A percentile compares a stretch with the other conserved stretches of the same genome.
phyloP scores from a whole-genome alignment of 2,329 filamentous ascomycete genomes.

The Xylariaceae sp. region DNA sequence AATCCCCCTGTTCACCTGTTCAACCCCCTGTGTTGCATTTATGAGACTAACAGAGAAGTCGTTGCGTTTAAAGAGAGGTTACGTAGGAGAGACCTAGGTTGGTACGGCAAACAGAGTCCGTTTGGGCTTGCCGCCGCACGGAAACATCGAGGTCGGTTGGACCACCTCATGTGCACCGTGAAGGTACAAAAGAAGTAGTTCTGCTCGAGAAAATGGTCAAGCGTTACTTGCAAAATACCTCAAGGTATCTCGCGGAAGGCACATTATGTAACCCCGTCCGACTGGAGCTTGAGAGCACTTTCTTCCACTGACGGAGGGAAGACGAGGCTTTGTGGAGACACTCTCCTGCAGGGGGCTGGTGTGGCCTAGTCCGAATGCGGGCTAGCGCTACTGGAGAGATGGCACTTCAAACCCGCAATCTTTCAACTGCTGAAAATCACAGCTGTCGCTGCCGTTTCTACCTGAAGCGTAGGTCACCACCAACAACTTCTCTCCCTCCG shows the following conservation, averaged over 20 bases:
- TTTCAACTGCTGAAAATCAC: constrained; percentile 20
- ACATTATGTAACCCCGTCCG: background rate
- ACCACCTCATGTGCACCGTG: background rate
- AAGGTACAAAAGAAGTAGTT: background rate
- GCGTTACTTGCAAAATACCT: background rate
- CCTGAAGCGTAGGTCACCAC: constrained; percentile 14
- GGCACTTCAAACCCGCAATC: constrained; percentile 12
- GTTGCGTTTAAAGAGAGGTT: background rate
- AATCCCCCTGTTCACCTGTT: background rate
- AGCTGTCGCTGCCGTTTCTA: constrained; percentile 19
- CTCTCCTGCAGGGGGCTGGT: constrained; percentile 12
- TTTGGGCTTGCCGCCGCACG: background rate
- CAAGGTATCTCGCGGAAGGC: background rate
- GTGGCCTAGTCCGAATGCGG: background rate
- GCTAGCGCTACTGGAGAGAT: constrained; percentile 6
- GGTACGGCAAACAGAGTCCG: background rate
- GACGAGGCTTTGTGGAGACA: constrained; percentile 1
- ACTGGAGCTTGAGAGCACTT: background rate
- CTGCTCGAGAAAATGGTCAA: background rate
- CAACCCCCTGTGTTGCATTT: background rate
- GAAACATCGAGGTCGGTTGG: background rate
- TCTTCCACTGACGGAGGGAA: background rate
- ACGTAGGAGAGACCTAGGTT: background rate
- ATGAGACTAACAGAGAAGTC: background rate
- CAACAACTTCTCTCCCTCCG: constrained; percentile 14